Base-by-base conservation (phyloP, 192 early-diverging fungal species). In the Obelidium mucronatum region DNA sequence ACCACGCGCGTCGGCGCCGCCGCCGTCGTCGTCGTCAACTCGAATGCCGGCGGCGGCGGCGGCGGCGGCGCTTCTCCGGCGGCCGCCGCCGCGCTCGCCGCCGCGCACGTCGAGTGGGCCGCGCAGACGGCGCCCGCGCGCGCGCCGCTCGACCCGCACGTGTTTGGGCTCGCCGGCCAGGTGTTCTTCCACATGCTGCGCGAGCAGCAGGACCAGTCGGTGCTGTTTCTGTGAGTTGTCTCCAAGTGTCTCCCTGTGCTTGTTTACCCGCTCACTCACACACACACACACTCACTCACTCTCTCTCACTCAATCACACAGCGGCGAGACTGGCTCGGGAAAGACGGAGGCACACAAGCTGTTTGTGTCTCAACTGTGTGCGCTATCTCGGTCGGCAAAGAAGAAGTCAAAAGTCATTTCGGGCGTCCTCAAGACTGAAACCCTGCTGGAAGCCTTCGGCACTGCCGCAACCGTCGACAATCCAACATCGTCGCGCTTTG, bases 111-210 rank as follows among this genome's bases (percentile, higher is more conserved):
- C 11, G 31, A 36, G 5, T 39, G 28, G 63, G 22, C n/a, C 37
- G 31, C 30, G n/a, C 5, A 37, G 13, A 15, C 37, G 30, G 42
- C 8, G 8, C 66, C 66, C 4, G n/a, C 30, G 8, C 39, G 22
- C n/a, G 66, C 66, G 0, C 44, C 8, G 19, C 30, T 40, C 39
- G 58, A 60, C 83, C 93, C 97, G 24, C 95, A 97, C 77, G 86
- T 94, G 34, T 95, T 93, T 84, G 93, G 92, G 17, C 77, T 97
- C 56, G 94, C 95, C 17, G 86, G 93, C 34, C 90, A 74, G 3
- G 83, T 82, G 19, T 99, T 96, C 77, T 83, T 96, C 72, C 94
- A 96, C 74, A 95, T 99, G 94, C 84, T 94, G 36, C 85, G 93
- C 68, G 92, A 93, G 36, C 92, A 94, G 31, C 90, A 95, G 68